phyloP scores from a whole-genome alignment of 2,329 filamentous ascomycete species.

The Rhynchosporium agropyri region DNA sequence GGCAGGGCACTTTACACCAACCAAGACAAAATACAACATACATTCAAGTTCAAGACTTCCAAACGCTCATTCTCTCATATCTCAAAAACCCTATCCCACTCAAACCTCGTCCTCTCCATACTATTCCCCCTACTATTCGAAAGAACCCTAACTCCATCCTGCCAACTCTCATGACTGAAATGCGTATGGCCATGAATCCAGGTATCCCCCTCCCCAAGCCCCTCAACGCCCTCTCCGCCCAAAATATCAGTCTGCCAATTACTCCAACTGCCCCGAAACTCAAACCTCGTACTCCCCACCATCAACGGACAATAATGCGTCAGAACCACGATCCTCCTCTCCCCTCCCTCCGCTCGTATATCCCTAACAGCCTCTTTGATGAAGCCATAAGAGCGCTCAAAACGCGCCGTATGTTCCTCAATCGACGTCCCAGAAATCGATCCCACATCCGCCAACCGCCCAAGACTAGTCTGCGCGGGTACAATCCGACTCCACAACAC shows the following conservation, averaged over 20 bases:
- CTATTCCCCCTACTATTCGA: neutral
- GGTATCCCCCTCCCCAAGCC: constrained; percentile 7
- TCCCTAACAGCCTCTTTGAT: neutral
- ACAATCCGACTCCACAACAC: neutral
- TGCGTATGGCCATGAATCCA: constrained; percentile 17
- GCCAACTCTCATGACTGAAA: neutral
- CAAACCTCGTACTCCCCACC: neutral
- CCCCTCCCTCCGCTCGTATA: neutral
- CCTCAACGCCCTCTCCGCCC: constrained; percentile 10
- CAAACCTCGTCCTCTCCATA: neutral
- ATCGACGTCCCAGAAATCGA: neutral
- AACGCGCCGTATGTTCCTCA: neutral
- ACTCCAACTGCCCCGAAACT: neutral
- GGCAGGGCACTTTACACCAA: no score
- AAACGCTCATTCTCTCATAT: neutral
- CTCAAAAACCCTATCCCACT: neutral
- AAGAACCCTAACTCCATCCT: constrained; percentile 1
- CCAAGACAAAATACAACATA: no score
- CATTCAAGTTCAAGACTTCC: no score
- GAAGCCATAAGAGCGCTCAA: neutral
- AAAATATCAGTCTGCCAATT: constrained; percentile 10
- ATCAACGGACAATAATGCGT: constrained; percentile 2
- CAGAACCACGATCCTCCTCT: neutral
- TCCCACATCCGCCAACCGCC: neutral
- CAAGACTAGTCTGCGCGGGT: neutral